A percentile compares a stretch with the other conserved stretches of the same genome.
phyloP scores from a whole-genome alignment of 345 rosid species.

The Populus euphratica region DNA sequence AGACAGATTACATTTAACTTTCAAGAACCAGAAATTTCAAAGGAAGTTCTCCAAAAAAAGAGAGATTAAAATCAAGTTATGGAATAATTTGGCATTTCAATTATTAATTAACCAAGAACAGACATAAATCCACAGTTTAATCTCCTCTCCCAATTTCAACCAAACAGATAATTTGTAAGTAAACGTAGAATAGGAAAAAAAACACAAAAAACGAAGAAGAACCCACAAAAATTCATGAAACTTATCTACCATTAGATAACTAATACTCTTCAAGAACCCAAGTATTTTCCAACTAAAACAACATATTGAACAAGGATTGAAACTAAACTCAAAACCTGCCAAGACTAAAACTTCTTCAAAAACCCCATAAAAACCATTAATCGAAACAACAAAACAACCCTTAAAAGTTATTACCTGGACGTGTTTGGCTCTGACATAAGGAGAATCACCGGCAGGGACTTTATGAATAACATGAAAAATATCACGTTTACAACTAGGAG shows the following conservation, averaged over 20 bases:
- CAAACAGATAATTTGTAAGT: no score
- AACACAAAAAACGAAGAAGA: neutral
- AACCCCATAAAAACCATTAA: neutral
- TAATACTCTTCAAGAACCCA: neutral
- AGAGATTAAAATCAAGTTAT: neutral
- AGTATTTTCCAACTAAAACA: neutral
- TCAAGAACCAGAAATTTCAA: neutral
- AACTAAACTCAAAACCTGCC: slow-evolving; percentile 7
- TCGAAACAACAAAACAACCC: neutral
- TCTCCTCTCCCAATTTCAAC: no score
- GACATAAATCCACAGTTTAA: no score
- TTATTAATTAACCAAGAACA: no score
- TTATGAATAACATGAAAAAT: slow-evolving; percentile 62
- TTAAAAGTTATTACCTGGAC: slow-evolving; percentile 45
- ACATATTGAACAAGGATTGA: neutral
- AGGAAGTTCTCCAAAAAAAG: neutral
- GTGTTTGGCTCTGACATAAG: slow-evolving; percentile 80
- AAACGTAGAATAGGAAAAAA: no score
- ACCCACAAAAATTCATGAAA: neutral
- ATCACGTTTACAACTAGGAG: slow-evolving; percentile 33
- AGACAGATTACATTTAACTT: neutral
- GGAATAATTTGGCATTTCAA: no score
- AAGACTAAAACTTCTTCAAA: neutral
- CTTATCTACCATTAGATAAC: neutral
- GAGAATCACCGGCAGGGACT: slow-evolving; percentile 78